Evolutionary conservation across 768 basidiomycete genomes (phyloP), one percentile per base, ranked within the genome.

Genomic region (button mushroom (Agaricus bisporus)): DNA sequence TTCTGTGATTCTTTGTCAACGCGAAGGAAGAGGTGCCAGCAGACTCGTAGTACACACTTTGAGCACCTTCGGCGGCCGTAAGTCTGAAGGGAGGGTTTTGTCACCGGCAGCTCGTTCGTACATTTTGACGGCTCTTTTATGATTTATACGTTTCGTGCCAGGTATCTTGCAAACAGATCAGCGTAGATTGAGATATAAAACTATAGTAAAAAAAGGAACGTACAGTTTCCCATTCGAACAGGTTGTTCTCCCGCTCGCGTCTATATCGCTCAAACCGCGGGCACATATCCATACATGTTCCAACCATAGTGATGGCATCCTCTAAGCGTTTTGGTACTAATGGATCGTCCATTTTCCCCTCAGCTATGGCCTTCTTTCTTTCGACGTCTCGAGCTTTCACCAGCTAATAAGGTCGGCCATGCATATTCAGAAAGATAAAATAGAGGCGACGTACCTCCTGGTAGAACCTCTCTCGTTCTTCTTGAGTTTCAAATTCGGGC

Each of bases 91-190:
- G 0, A 97, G 63, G 0, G 83, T 84, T 69, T 95, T 89, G 73
- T 95, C 91, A 22, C 95, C 95, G 12, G 92, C 90, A 3, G 92
- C 93, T 17, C 95, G 88, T 66, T 95, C 91, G 67, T 94, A 99
- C 64, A 87, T 88, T 64, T 98, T 97, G 42, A 98, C 95, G 0
- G 95, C 95, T 48, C 85, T 84, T 38, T 75, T 74, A 58, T 92
- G 92, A 63, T 95, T 85, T 8, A 98, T 86, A 41, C 87, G 77
- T 63, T 85, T 90, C n/a, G 88, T 91, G 10, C 85, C 86, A 15
- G 87, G 85, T 52, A 87, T 82, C 86, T 88, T 65, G 41, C 55
- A 59, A 56, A 56, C 25, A 49, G 43, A 72, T 81, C 62, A 81
- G 66, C 57, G 67, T 63, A 68, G 64, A 67, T 68, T 68, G 69